Percentiles rank a stretch among this genome's conserved stretches.
Conservation (phyloP, 495 filamentous ascomycete species). For the Penicillium canescens region DNA sequence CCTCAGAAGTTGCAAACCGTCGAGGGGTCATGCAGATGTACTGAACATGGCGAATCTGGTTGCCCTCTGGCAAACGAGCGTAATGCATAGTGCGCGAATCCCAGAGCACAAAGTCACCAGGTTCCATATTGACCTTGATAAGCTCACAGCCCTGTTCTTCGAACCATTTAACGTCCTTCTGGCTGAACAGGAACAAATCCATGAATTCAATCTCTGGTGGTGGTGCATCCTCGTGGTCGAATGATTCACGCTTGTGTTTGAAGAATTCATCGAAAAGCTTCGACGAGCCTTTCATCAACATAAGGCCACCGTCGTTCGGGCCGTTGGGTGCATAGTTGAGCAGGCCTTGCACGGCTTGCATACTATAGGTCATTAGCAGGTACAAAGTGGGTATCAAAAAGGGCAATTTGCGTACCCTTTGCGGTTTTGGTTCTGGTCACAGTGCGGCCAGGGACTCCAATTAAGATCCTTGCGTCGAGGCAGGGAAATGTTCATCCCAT, state of each 20-base stretch:
- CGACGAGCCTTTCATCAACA: constrained; percentile 40
- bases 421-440: constrained; percentile 37
- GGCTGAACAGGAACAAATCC: constrained; percentile 36
- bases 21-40: constrained; percentile 34
- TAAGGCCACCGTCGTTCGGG: constrained; percentile 41
- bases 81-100: constrained; percentile 44
- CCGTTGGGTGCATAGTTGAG: constrained; percentile 42
- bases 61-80: constrained; percentile 31
- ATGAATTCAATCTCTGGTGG: too few species aligned
- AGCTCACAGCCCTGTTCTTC: constrained; percentile 37
- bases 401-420: constrained; percentile 22
- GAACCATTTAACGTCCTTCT: constrained; percentile 42
- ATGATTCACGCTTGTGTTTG: constrained; percentile 24
- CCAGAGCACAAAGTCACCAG: constrained; percentile 45
- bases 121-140: constrained; percentile 38
- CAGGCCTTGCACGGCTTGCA: constrained; percentile 40
- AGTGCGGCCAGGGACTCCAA: constrained; percentile 40
- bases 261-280: constrained; percentile 41
- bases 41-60: constrained; percentile 36
- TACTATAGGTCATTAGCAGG: constrained; percentile 5
- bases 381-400: not conserved
- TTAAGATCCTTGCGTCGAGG: constrained; percentile 30
- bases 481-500: constrained; percentile 37
- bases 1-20: constrained; percentile 22
- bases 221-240: constrained; percentile 34